phyloP scores from a whole-genome alignment of 2,329 filamentous ascomycete genomes.

The Tolypocladium capitatum region DNA sequence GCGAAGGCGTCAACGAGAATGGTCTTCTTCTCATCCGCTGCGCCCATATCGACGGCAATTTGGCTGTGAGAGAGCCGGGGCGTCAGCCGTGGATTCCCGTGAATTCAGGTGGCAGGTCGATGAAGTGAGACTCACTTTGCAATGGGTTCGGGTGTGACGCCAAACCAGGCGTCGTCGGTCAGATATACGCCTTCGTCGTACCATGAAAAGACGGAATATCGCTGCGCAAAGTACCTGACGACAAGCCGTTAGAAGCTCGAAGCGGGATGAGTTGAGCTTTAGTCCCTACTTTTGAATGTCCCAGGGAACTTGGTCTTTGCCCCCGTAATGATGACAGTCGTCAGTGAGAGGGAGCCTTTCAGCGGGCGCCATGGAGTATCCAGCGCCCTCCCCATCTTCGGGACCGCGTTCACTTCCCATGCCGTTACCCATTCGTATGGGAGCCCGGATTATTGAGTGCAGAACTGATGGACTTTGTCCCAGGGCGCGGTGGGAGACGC shows the following conservation, averaged over 20 bases:
- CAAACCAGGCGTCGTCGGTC: slow-evolving; percentile 93
- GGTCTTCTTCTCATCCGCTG: slow-evolving; percentile 39
- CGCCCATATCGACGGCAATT: slow-evolving; percentile 52
- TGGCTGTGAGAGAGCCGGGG: neutral
- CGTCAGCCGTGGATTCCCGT: neutral
- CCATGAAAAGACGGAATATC: slow-evolving; percentile 72
- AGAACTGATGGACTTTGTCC: neutral
- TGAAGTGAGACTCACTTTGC: slow-evolving; percentile 47
- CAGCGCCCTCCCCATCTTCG: slow-evolving; percentile 4
- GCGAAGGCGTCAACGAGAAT: slow-evolving; percentile 80
- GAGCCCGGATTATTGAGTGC: neutral
- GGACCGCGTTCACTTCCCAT: slow-evolving; percentile 7
- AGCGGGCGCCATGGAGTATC: slow-evolving; percentile 25
- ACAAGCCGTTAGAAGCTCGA: neutral
- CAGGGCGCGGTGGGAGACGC: neutral
- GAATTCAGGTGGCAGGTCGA: neutral
- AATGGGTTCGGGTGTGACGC: slow-evolving; percentile 86
- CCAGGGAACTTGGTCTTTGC: slow-evolving; percentile 58
- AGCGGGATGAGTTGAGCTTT: neutral
- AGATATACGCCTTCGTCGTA: slow-evolving; percentile 84
- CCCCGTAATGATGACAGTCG: slow-evolving; percentile 63
- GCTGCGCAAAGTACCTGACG: slow-evolving; percentile 75
- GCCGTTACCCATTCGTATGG: neutral
- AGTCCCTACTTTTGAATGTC: slow-evolving; percentile 66
- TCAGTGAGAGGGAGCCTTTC: slow-evolving; percentile 40